Percentiles rank a stretch among this genome's conserved stretches.
These are phyloP conservation scores for Diplotaxis tenuifolia DNA, from an alignment of 345 rosid species.

Conservation along the genomic window DNA sequence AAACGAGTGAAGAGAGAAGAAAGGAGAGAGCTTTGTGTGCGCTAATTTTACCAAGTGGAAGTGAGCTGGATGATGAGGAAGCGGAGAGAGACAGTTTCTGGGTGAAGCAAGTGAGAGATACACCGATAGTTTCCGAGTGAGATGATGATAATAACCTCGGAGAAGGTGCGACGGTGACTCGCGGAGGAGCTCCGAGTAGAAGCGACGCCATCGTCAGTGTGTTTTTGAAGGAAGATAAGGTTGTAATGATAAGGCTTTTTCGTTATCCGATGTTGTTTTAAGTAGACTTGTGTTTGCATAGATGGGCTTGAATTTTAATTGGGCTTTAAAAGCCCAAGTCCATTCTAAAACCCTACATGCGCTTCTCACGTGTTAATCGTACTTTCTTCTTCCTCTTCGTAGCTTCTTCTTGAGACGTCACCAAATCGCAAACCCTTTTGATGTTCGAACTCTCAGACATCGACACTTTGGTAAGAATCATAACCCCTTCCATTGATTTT, in stretches of 20 bases:
- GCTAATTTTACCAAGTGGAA: constrained; percentile 39
- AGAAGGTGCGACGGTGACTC: constrained; percentile 25
- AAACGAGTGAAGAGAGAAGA: constrained; percentile 17
- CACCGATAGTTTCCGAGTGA: constrained; percentile 48
- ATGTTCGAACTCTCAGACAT: constrained; percentile 5
- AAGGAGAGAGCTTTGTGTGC: constrained; percentile 1
- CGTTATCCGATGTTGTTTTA: neutral
- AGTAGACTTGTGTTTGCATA: neutral
- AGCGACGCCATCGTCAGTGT: constrained; percentile 54
- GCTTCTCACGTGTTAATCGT: constrained; percentile 32
- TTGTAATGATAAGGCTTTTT: neutral
- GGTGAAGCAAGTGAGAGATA: constrained; percentile 37
- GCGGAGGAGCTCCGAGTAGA: constrained; percentile 48
- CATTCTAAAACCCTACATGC: constrained; percentile 27
- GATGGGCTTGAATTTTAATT: neutral
- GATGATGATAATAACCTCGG: constrained; percentile 51
- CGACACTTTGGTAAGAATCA: neutral
- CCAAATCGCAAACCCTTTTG: neutral
- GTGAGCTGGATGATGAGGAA: constrained; percentile 35
- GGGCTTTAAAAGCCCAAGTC: neutral
- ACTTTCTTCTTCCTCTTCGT: neutral
- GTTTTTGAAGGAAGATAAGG: constrained; percentile 25
- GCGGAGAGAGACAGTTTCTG: constrained; percentile 39
- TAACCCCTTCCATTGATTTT: neutral
- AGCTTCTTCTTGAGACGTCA: neutral